Base-by-base conservation (phyloP, 306 rosid genomes). In the Mimosa pudica region DNA sequence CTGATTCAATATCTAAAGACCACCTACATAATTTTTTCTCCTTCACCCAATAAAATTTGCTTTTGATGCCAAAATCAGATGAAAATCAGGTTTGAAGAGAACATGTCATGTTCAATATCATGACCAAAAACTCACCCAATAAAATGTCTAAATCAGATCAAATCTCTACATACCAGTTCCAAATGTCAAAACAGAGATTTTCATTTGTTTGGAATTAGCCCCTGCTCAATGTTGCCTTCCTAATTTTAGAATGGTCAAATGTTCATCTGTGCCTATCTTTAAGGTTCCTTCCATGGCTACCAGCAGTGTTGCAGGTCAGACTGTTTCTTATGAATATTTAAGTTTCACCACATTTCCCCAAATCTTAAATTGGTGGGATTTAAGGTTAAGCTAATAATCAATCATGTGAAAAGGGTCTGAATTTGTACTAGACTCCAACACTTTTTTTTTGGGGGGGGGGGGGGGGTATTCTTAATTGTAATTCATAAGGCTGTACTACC, bases 201-300 rank as follows among this genome's bases (percentile, higher is more conserved):
- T 20, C 20, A 12, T 62, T 32, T 62, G 41, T 62, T 30, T 32
- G 67, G 67, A 32, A 32, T 32, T 10, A 32, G 38, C 32, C 11
- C 41, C 33, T 30, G 8, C 52, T 58, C 33, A 67, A 66, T 38
- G 20, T 13, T 73, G 68, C 69, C 54, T 54, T 73, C 75, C 16
- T 13, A 38, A 38, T 24, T 61, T 38, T 75, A 42, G 58, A 10
- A 45, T 8, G 44, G 60, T 16, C 24, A 45, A 45, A 46, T 4
- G 9, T 45, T 30, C 62, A 32, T 75, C 13, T 47, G 24, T 32
- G 49, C 72, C 33, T 17, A 10, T 7, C 33, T 67, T 67, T n/a
- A 36, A 65, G 47, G 70, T 65, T 48, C 51, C 35, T 42, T 42
- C 52, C 35, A 44, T 42, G 16, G 73, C 13, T 68, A 5, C 52